Evolutionary conservation across 2,329 filamentous ascomycete species (phyloP).

Genomic region (Pseudocercospora pini-densiflorae): DNA sequence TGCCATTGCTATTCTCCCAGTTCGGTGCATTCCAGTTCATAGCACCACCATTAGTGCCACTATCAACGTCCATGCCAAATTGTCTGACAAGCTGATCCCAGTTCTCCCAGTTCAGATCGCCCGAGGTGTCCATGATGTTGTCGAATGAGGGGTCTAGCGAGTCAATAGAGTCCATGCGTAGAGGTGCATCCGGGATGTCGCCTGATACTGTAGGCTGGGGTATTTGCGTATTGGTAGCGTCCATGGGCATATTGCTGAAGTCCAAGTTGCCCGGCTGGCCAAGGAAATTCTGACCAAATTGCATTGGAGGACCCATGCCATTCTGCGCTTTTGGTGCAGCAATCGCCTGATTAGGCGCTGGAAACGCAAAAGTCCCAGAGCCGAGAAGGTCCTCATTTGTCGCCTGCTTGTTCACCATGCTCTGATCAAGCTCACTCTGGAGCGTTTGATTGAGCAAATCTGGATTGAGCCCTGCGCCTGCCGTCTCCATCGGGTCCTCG

Average conservation of each 20-base stretch:
- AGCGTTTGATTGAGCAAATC: conserved; percentile 19
- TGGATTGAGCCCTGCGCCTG: conserved; percentile 4
- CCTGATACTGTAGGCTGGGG: neutral
- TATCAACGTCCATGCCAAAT: conserved; percentile 50
- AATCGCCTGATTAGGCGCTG: conserved; percentile 9
- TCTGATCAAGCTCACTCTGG: conserved; percentile 12
- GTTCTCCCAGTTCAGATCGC: conserved; percentile 52
- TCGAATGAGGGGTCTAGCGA: conserved; percentile 22
- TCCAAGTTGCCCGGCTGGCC: conserved; percentile 17
- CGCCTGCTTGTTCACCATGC: neutral
- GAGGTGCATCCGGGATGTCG: neutral
- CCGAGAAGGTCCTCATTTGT: neutral
- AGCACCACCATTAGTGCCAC: conserved; percentile 10
- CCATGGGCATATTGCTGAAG: conserved; percentile 23
- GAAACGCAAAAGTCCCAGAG: conserved; percentile 5
- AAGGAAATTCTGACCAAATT: conserved; percentile 24
- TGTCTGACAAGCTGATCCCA: conserved; percentile 55
- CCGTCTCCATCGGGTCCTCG: conserved; percentile 27
- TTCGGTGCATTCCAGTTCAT: conserved; percentile 23
- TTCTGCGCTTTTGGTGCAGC: conserved; percentile 18
- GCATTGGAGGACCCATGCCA: neutral
- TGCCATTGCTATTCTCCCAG: conserved; percentile 18
- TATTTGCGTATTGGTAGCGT: neutral
- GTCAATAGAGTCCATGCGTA: conserved; percentile 34
- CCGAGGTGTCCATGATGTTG: conserved; percentile 43